Percentiles rank a stretch among this genome's conserved stretches.
Evolutionary conservation across 2,329 filamentous ascomycete genomes (phyloP).

Genomic region (Canariomyces notabilis): DNA sequence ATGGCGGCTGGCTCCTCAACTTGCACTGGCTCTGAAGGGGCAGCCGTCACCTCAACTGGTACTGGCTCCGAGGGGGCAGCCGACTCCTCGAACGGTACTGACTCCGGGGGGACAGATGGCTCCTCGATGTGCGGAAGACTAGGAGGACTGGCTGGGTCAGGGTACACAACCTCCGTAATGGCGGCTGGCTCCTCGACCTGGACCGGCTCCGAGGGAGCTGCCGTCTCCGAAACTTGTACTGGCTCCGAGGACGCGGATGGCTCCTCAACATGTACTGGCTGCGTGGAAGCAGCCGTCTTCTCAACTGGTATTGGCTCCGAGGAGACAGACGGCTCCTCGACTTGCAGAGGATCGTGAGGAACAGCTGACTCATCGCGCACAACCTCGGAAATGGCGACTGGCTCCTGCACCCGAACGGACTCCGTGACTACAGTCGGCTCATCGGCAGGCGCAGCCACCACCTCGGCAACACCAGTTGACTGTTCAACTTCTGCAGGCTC

Average conservation of each 20-base stretch:
- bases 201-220: background rate
- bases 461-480: background rate
- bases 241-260: too few relatives aligned
- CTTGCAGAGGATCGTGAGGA: background rate
- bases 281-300: too few relatives aligned
- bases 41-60: background rate
- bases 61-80: background rate
- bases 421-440: background rate
- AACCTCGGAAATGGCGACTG: too few relatives aligned
- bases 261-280: too few relatives aligned
- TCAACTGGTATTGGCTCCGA: background rate
- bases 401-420: too few relatives aligned
- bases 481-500: background rate
- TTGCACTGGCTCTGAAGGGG: background rate
- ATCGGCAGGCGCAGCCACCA: background rate
- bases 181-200: background rate
- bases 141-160: too few relatives aligned
- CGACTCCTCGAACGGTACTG: background rate
- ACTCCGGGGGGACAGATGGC: background rate
- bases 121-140: too few relatives aligned
- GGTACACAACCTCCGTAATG: too few relatives aligned
- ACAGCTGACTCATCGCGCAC: background rate
- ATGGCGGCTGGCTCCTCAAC: background rate
- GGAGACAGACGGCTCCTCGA: background rate
- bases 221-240: background rate